Base-by-base conservation (phyloP, 352 stramenopile genomes). In the Globisporangium canariense region DNA sequence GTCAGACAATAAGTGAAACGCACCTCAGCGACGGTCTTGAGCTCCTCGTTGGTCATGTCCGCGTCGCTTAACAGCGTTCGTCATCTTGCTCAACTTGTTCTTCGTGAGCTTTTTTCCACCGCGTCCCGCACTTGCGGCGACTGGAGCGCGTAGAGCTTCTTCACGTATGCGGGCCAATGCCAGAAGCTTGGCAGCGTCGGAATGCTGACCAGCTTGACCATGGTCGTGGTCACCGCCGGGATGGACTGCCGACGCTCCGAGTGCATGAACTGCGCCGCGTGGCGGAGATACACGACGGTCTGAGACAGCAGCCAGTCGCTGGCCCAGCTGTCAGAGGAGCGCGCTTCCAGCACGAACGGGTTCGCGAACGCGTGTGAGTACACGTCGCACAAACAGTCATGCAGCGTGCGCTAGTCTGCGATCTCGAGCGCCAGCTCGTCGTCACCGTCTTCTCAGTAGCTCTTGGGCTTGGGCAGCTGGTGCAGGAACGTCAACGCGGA, bases 191-290 rank as follows among this genome's bases (percentile, higher is more conserved):
- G 25, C 13, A 78, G 78, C 20, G 89, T 56, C 52, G 75, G 63
- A 30, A 87, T 63, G 13, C 71, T 69, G 22, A 72, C 77, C 53
- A 88, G 65, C 66, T 76, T 65, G 30, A 69, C 64, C 68, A 78
- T 77, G 30, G 76, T 76, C 5, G 74, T 79, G 18, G 78, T 78
- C 41, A 89, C 68, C 4, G 68, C 65, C 9, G 79, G 66, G 8
- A 87, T 62, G 18, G 57, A 58, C 34, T 71, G 77, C 49, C 77
- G 78, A 5, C 60, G 70, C 64, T 86, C 69, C 32, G 74, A 65
- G 57, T 78, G 79, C 77, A 87, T 81, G 59, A 90, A 90, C 32
- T 83, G 63, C 41, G 70, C 68, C 10, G 81, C 79, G 52, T 79
- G 64, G 34, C 79, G 79, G n/a, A 88, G 58, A 43, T 79, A 89